Evolutionary conservation across 768 basidiomycete species (phyloP), one percentile per base, ranked within the genome.

Genomic region (Mycena pura): DNA sequence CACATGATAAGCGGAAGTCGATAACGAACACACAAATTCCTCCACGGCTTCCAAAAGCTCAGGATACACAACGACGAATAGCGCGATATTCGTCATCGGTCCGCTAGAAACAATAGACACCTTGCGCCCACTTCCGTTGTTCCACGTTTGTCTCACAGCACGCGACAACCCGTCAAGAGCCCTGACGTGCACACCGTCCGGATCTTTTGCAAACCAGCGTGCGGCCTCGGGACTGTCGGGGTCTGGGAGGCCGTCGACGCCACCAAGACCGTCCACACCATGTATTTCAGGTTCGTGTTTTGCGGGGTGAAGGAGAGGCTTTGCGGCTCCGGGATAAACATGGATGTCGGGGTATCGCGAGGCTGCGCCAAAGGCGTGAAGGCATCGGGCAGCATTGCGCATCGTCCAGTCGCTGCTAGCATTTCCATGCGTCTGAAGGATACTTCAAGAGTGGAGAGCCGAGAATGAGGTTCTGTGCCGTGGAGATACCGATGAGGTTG

Each of bases 41-140:
- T 88, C 86, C 6, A 93, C 75, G 10, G 79, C 87, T 14, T 75
- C 74, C n/a, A 84, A 64, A 28, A 86, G 71, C 40, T 84, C 78
- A 6, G 80, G 75, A 77, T 86, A 84, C 2, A 82, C 82, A 57
- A 78, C 77, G 17, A 88, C 77, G 65, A 92, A 89, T 6, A 90
- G 73, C 0, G 87, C 89, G 32, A 91, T 80, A 63, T 95, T 96
- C 19, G 95, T 95, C 86, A 93, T 86, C 1, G 94, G 91, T 0
- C 94, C 94, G 4, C 83, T 87, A 1, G 93, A 92, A 1, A 93
- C 82, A 3, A 96, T 68, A 0, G 85, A 84, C 11, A 90, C 83
- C 72, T 90, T 85, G 31, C 75, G 65, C 2, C 90, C 91, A 1
- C 73, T 65, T 5, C 89, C 89, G 6, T 75, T 74, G 6, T 84